A percentile compares a stretch with the other conserved stretches of the same genome.
These are phyloP conservation scores for Suillus subaureus DNA, from an alignment of 768 basidiomycete genomes.

Conservation along the genomic window DNA sequence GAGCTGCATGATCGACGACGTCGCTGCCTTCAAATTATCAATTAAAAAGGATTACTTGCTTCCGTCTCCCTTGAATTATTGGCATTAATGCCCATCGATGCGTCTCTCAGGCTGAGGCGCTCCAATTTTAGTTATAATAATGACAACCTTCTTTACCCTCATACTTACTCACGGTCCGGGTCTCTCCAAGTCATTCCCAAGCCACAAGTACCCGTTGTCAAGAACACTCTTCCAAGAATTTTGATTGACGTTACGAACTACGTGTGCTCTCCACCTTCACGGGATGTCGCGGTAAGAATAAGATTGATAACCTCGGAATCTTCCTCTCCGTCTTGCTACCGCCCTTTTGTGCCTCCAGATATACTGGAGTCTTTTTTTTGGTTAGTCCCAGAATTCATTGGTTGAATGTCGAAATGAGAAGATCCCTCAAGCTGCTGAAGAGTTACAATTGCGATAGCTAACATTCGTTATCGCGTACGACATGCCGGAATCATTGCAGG, in stretches of 20 bases:
- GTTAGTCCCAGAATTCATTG: neutral
- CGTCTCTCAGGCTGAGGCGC: neutral
- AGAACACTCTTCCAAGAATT: slow-evolving; percentile 2
- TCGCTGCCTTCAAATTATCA: neutral
- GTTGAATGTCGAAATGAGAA: neutral
- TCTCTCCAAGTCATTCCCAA: neutral
- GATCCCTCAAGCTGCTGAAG: neutral
- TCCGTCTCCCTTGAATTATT: neutral
- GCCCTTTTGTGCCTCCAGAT: neutral
- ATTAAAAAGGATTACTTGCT: neutral
- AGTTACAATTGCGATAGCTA: neutral
- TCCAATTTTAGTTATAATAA: neutral
- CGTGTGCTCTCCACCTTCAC: neutral
- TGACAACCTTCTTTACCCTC: neutral
- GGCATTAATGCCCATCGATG: neutral
- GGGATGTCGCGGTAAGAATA: neutral
- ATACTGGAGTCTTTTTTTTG: neutral
- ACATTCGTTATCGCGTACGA: neutral
- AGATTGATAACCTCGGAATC: neutral
- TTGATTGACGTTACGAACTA: slow-evolving; percentile 4
- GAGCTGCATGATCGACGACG: neutral
- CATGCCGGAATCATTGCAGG: slow-evolving; percentile 2
- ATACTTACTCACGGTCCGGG: neutral
- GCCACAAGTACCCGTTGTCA: neutral
- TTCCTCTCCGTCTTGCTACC: neutral